Evolutionary conservation across 2,329 filamentous ascomycete species (phyloP).

Genomic region (Fusarium torulosum): DNA sequence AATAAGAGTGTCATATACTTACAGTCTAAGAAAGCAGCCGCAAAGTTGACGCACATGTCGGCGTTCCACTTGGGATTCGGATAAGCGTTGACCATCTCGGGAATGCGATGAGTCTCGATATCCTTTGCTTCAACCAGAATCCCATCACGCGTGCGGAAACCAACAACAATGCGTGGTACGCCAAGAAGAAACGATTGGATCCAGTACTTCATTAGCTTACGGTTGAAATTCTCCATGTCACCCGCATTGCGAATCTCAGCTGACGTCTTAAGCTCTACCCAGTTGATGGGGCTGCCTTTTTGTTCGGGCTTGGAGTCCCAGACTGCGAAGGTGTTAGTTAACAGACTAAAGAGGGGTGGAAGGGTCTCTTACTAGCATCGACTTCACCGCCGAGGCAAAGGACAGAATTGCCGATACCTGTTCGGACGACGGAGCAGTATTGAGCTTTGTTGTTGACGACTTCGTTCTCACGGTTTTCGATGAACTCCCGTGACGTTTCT

Average conservation of each 20-base stretch:
- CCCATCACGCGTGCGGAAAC: slow-evolving; percentile 81
- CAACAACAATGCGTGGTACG: slow-evolving; percentile 91
- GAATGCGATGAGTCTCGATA: slow-evolving; percentile 83
- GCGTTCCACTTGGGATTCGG: slow-evolving; percentile 85
- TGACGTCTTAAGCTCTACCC: slow-evolving; percentile 96
- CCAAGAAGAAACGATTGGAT: slow-evolving; percentile 95
- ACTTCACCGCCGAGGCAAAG: slow-evolving; percentile 93
- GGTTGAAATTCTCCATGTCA: slow-evolving; percentile 82
- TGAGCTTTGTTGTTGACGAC: slow-evolving; percentile 90
- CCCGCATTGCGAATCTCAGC: slow-evolving; percentile 75
- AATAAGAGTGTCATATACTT: slow-evolving; percentile 51
- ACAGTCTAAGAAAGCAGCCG: slow-evolving; percentile 82
- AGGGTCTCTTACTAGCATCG: slow-evolving; percentile 75
- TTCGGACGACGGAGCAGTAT: slow-evolving; percentile 94
- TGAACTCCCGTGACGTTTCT: slow-evolving; percentile 77
- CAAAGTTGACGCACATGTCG: slow-evolving; percentile 93
- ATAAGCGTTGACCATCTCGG: slow-evolving; percentile 76
- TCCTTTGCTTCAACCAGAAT: slow-evolving; percentile 80
- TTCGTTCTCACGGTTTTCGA: slow-evolving; percentile 78
- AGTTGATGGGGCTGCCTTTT: slow-evolving; percentile 79
- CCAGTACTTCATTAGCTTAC: slow-evolving; percentile 96
- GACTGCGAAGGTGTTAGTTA: slow-evolving; percentile 61
- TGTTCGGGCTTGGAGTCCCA: slow-evolving; percentile 83
- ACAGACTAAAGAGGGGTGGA: background rate
- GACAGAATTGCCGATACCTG: slow-evolving; percentile 80